These are phyloP conservation scores for Phytophthora cactorum DNA, from an alignment of 352 stramenopile species.

Conservation along the genomic window DNA sequence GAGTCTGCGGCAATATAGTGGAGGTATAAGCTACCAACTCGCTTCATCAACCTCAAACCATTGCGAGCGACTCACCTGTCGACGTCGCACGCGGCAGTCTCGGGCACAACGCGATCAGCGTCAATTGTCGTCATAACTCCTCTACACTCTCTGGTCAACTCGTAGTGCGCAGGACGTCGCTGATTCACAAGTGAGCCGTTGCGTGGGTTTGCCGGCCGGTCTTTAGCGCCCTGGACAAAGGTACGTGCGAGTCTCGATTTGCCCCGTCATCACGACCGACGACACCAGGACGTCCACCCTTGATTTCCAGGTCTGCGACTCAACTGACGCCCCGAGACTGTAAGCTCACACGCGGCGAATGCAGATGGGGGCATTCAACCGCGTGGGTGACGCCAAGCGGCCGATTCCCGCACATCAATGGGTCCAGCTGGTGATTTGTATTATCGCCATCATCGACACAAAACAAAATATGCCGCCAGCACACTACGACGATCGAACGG, in stretches of 20 bases:
- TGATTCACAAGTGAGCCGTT: slow-evolving; percentile 26
- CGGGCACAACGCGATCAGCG: slow-evolving; percentile 8
- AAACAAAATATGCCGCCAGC: neutral
- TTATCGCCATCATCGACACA: neutral
- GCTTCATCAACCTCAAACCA: neutral
- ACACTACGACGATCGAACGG: neutral
- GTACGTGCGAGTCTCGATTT: slow-evolving; percentile 30
- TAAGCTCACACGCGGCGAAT: slow-evolving; percentile 4
- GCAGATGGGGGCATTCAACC: slow-evolving; percentile 15
- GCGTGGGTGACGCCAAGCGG: slow-evolving; percentile 3
- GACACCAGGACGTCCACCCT: slow-evolving; percentile 19
- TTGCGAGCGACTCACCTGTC: slow-evolving; percentile 26
- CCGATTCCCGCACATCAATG: slow-evolving; percentile 22
- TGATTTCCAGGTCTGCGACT: slow-evolving; percentile 16
- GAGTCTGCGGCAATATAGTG: slow-evolving; percentile 38
- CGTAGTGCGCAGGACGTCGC: slow-evolving; percentile 14
- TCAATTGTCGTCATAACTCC: slow-evolving; percentile 33
- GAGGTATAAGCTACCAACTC: slow-evolving; percentile 6
- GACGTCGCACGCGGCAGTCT: slow-evolving; percentile 11
- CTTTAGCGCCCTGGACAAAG: slow-evolving; percentile 20
- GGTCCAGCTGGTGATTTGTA: slow-evolving; percentile 32
- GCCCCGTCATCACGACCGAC: slow-evolving; percentile 31
- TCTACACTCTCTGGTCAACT: slow-evolving; percentile 22
- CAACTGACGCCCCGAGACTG: slow-evolving; percentile 13
- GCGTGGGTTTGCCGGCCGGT: slow-evolving; percentile 13